A percentile compares a stretch with the other conserved stretches of the same genome.
These are phyloP conservation scores for Amanita polypyramis DNA, from an alignment of 768 basidiomycete species.

Conservation along the genomic window DNA sequence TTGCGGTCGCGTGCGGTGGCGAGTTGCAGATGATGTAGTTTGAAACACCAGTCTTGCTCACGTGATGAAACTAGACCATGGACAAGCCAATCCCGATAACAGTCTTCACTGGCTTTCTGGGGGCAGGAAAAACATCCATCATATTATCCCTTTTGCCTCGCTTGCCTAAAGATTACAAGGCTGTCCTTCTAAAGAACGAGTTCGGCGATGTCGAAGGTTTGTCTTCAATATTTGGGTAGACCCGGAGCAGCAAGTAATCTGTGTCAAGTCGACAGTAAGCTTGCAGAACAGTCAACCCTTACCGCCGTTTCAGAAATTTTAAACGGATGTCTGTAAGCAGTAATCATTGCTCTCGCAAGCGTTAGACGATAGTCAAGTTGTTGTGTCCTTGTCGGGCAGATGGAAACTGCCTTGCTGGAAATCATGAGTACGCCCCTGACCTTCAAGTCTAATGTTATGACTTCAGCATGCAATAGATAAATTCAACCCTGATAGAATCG, in stretches of 20 bases:
- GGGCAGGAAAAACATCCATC: slow-evolving; percentile 70
- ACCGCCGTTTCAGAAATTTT: slow-evolving; percentile 87
- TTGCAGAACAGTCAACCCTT: slow-evolving; percentile 76
- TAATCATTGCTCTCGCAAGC: neutral
- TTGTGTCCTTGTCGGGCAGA: slow-evolving; percentile 89
- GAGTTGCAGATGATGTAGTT: neutral
- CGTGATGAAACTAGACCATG: neutral
- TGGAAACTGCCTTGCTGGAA: slow-evolving; percentile 84
- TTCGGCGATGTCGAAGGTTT: slow-evolving; percentile 88
- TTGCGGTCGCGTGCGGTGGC: neutral
- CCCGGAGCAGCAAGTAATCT: neutral
- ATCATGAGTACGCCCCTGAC: slow-evolving; percentile 47
- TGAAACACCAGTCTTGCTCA: neutral
- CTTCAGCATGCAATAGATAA: slow-evolving; percentile 39
- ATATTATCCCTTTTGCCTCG: slow-evolving; percentile 78
- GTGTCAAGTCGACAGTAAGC: slow-evolving; percentile 72
- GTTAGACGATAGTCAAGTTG: slow-evolving; percentile 40
- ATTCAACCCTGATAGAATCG: slow-evolving; percentile 79
- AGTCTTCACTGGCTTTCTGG: slow-evolving; percentile 91
- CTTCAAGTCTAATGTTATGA: neutral
- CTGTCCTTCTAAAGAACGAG: slow-evolving; percentile 91
- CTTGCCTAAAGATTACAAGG: slow-evolving; percentile 78
- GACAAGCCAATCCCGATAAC: slow-evolving; percentile 65
- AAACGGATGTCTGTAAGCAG: slow-evolving; percentile 85
- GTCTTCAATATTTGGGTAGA: slow-evolving; percentile 1